phyloP scores from a whole-genome alignment of 2,329 filamentous ascomycete species.

The Ambrosiella cleistominuta region DNA sequence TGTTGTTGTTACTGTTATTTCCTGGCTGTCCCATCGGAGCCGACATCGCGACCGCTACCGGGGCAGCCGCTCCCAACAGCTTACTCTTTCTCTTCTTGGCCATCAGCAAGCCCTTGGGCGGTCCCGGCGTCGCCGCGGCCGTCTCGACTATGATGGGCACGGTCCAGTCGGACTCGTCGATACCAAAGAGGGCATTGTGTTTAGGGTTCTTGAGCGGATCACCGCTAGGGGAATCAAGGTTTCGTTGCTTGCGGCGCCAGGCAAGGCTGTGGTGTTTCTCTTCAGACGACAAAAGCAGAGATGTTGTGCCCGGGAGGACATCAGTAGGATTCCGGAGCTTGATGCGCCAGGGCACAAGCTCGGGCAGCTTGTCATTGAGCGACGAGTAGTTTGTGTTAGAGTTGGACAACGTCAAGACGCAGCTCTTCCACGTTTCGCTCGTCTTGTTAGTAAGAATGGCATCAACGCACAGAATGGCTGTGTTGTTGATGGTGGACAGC shows the following conservation, averaged over 20 bases:
- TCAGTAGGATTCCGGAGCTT: slow-evolving; percentile 24
- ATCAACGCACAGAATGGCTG: slow-evolving; percentile 40
- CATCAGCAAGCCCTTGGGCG: too few species aligned
- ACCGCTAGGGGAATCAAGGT: background rate
- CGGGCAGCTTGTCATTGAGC: slow-evolving; percentile 36
- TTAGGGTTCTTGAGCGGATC: background rate
- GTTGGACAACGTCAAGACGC: slow-evolving; percentile 43
- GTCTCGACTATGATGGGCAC: too few species aligned
- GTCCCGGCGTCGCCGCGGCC: too few species aligned
- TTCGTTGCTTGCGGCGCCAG: slow-evolving; percentile 18
- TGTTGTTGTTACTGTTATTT: too few species aligned
- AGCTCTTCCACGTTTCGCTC: slow-evolving; percentile 44
- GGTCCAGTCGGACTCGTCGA: too few species aligned
- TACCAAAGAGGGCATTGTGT: background rate
- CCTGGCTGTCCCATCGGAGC: too few species aligned
- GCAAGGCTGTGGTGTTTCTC: slow-evolving; percentile 21
- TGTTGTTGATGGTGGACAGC: slow-evolving; percentile 36
- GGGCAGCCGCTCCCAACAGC: too few species aligned
- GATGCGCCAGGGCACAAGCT: slow-evolving; percentile 38
- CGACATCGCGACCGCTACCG: too few species aligned
- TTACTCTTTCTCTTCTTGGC: too few species aligned
- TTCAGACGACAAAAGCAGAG: slow-evolving; percentile 24
- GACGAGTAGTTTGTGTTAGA: slow-evolving; percentile 42
- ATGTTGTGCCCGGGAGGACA: slow-evolving; percentile 12
- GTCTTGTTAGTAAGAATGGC: slow-evolving; percentile 44